Evolutionary conservation across 352 stramenopile species (phyloP).

Genomic region (Globisporangium iwayamae): DNA sequence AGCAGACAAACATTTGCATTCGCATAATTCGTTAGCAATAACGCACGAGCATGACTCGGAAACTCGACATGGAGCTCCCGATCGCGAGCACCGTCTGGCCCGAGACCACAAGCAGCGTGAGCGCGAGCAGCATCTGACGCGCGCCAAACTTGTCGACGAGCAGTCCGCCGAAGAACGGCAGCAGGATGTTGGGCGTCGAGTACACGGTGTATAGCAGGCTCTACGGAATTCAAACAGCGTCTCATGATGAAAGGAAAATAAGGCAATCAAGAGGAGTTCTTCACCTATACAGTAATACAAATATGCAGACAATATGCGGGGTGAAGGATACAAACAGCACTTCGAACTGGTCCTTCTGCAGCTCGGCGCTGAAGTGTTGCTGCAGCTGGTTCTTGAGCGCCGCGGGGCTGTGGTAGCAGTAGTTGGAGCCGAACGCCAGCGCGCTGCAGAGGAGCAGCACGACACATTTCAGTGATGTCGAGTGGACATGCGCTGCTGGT

Average conservation of each 20-base stretch:
- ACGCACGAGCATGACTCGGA: constrained; percentile 41
- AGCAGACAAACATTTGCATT: too few species aligned
- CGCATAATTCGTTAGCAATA: not conserved
- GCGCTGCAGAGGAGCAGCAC: constrained; percentile 51
- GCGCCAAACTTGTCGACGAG: constrained; percentile 73
- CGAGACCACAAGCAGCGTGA: constrained; percentile 47
- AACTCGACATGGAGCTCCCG: constrained; percentile 40
- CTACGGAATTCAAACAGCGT: constrained; percentile 21
- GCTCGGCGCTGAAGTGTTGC: constrained; percentile 37
- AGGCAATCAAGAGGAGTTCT: not conserved
- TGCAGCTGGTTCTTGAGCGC: constrained; percentile 63
- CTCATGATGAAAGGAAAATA: constrained; percentile 13
- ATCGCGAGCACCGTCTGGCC: constrained; percentile 72
- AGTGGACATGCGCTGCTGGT: constrained; percentile 6
- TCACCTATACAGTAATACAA: not conserved
- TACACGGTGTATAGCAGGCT: constrained; percentile 87
- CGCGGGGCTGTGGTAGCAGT: constrained; percentile 61
- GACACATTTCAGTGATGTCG: constrained; percentile 23
- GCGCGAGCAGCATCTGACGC: constrained; percentile 54
- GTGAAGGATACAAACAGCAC: constrained; percentile 39
- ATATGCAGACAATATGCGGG: not conserved
- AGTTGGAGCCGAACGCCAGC: constrained; percentile 52
- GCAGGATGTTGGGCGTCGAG: constrained; percentile 77
- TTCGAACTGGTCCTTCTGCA: constrained; percentile 34
- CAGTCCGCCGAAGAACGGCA: constrained; percentile 81